Percentiles rank a stretch among this genome's conserved stretches.
Conservation (phyloP, 2,329 filamentous ascomycete species). For the Tolypocladium paradoxum region DNA sequence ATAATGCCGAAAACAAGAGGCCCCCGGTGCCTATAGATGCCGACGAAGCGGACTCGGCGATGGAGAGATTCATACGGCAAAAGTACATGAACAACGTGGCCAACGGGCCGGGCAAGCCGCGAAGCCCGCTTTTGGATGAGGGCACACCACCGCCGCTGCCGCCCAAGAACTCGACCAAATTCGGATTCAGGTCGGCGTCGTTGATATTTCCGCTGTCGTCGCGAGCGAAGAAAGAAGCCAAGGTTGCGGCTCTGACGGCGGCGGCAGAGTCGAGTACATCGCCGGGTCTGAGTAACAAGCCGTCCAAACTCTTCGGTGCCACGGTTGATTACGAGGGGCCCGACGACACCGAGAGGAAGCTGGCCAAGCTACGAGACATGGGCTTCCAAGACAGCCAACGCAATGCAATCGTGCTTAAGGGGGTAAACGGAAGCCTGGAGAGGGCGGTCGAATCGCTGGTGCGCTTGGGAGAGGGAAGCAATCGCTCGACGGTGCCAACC, state of each 20-base stretch:
- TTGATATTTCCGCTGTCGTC: slow-evolving; percentile 57
- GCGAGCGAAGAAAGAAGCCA: slow-evolving; percentile 45
- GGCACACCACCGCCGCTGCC: slow-evolving; percentile 48
- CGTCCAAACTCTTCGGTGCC: slow-evolving; percentile 59
- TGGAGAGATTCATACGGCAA: slow-evolving; percentile 90
- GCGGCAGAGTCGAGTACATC: slow-evolving; percentile 18
- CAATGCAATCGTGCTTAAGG: slow-evolving; percentile 72
- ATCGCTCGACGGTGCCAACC: slow-evolving; percentile 25
- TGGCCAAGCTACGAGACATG: slow-evolving; percentile 75
- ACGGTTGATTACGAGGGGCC: slow-evolving; percentile 43
- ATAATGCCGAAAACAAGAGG: slow-evolving; percentile 76
- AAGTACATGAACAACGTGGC: slow-evolving; percentile 66
- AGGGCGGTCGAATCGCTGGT: slow-evolving; percentile 77
- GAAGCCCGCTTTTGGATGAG: slow-evolving; percentile 44
- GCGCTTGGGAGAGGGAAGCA: slow-evolving; percentile 63
- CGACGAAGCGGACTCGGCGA: slow-evolving; percentile 85
- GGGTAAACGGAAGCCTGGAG: slow-evolving; percentile 75
- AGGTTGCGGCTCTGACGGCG: slow-evolving; percentile 16
- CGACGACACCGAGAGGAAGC: slow-evolving; percentile 63
- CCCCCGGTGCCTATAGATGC: slow-evolving; percentile 79
- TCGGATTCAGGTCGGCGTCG: slow-evolving; percentile 48
- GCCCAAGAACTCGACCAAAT: slow-evolving; percentile 53
- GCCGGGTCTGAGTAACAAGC: slow-evolving; percentile 45
- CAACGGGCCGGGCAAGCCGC: slow-evolving; percentile 26
- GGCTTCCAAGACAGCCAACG: slow-evolving; percentile 77